phyloP scores from a whole-genome alignment of 805 yeast species.

The Metschnikowia corniflorae region DNA sequence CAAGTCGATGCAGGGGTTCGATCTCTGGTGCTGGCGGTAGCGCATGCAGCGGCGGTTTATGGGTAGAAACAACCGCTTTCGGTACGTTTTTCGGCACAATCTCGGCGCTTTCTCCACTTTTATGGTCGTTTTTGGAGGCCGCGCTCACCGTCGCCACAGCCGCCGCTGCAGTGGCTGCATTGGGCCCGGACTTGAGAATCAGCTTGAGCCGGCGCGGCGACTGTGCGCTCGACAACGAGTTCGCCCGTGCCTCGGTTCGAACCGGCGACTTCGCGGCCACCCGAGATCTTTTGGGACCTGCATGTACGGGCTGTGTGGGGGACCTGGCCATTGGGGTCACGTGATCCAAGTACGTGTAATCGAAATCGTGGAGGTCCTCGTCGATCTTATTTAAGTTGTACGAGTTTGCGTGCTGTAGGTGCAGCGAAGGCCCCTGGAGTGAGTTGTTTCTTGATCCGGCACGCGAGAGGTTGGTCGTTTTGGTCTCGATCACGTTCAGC shows the following conservation, averaged over 20 bases:
- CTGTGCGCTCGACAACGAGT: slow-evolving; percentile 14
- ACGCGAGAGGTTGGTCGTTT: slow-evolving; percentile 38
- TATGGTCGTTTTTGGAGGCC: background rate
- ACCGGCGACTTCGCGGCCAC: slow-evolving; percentile 1
- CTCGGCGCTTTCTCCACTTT: background rate
- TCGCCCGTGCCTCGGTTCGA: slow-evolving; percentile 3
- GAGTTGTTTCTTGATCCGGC: slow-evolving; percentile 32
- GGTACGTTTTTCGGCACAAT: background rate
- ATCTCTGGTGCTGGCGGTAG: slow-evolving; percentile 6
- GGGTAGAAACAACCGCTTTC: no score
- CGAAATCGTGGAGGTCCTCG: slow-evolving; percentile 42
- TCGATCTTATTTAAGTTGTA: slow-evolving; percentile 37
- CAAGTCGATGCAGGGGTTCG: slow-evolving; percentile 7
- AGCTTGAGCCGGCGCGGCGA: slow-evolving; percentile 31
- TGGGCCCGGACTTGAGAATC: slow-evolving; percentile 28
- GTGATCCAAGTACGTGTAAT: slow-evolving; percentile 37
- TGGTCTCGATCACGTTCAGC: slow-evolving; percentile 40
- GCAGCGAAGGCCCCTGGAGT: slow-evolving; percentile 9
- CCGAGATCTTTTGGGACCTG: background rate
- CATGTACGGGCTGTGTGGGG: background rate
- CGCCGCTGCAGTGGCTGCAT: slow-evolving; percentile 7
- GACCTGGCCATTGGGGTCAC: background rate
- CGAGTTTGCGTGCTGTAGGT: slow-evolving; percentile 12
- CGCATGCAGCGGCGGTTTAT: slow-evolving; percentile 1
- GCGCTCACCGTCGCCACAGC: slow-evolving; percentile 4